phyloP scores from a whole-genome alignment of 108 stramenopile species.

The Cyclotella kingstonii region DNA sequence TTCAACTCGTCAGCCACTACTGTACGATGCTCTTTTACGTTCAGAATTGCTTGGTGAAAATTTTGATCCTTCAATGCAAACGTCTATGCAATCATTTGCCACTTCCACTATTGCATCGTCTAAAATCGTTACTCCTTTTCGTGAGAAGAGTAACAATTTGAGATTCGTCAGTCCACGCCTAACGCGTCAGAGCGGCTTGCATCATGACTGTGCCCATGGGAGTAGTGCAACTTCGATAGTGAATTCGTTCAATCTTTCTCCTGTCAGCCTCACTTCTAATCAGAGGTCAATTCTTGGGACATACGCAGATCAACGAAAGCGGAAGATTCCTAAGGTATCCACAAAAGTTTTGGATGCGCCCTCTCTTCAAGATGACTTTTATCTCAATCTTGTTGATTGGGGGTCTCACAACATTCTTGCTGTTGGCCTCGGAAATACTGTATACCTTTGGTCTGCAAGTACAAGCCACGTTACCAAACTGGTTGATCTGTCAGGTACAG shows the following conservation, averaged over 20 bases:
- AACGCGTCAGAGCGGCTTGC: slow-evolving; percentile 49
- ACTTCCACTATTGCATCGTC: not conserved
- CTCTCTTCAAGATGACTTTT: slow-evolving; percentile 97
- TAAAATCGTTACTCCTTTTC: slow-evolving; percentile 40
- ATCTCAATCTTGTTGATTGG: slow-evolving; percentile 98
- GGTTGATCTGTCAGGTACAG: slow-evolving; percentile 60
- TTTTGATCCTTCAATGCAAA: slow-evolving; percentile 46
- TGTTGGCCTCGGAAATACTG: slow-evolving; percentile 91
- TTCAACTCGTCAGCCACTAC: slow-evolving; percentile 45
- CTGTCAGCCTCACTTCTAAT: slow-evolving; percentile 55
- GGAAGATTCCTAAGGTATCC: slow-evolving; percentile 90
- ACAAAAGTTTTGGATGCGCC: slow-evolving; percentile 99
- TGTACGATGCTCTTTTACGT: slow-evolving; percentile 70
- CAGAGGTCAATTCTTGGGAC: slow-evolving; percentile 62
- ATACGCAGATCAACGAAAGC: slow-evolving; percentile 59
- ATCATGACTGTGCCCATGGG: slow-evolving; percentile 20
- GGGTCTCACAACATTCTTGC: slow-evolving; percentile 93
- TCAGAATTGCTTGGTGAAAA: slow-evolving; percentile 88
- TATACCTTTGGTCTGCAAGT: slow-evolving; percentile 94
- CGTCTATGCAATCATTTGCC: not conserved
- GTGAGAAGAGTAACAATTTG: slow-evolving; percentile 63
- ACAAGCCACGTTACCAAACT: slow-evolving; percentile 93
- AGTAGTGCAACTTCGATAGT: slow-evolving; percentile 49
- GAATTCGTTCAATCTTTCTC: slow-evolving; percentile 77
- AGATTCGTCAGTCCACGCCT: slow-evolving; percentile 67